These are phyloP conservation scores for Discostella pseudostelligera DNA, from an alignment of 108 stramenopile genomes.

Conservation along the genomic window DNA sequence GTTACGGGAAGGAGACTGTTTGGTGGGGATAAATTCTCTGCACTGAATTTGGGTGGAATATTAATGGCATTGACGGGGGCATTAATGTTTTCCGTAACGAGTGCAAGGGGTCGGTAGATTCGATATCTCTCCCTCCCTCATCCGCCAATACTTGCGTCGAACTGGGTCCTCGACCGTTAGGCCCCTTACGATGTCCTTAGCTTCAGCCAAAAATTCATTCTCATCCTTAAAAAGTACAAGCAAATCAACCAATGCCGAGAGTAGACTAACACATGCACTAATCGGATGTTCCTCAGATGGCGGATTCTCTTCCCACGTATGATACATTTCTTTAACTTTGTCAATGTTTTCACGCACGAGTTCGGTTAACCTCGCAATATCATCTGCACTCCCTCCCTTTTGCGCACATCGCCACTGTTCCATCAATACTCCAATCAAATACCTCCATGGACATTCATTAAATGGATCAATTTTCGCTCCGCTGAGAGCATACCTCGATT, in stretches of 20 bases:
- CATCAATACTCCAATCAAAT: conserved; percentile 67
- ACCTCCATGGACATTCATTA: conserved; percentile 88
- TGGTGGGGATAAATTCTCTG: conserved; percentile 61
- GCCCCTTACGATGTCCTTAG: conserved; percentile 39
- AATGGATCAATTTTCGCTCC: conserved; percentile 69
- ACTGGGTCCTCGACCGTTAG: conserved; percentile 58
- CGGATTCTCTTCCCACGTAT: conserved; percentile 29
- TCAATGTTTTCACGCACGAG: conserved; percentile 27
- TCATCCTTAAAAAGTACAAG: conserved; percentile 55
- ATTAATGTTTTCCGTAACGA: conserved; percentile 56
- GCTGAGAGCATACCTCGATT: conserved; percentile 64
- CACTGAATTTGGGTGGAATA: conserved; percentile 60
- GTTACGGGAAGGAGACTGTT: conserved; percentile 61
- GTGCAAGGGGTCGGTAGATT: conserved; percentile 19
- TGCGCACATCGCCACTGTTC: conserved; percentile 62
- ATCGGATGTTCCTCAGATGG: conserved; percentile 12
- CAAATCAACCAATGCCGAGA: conserved; percentile 71
- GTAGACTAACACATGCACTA: conserved; percentile 50
- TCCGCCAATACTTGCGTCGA: conserved; percentile 78
- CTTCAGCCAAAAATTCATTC: conserved; percentile 45
- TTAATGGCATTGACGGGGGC: conserved; percentile 64
- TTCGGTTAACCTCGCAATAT: conserved; percentile 11
- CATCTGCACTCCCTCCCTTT: conserved; percentile 13
- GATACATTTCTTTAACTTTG: conserved; percentile 41
- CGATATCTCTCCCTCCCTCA: conserved; percentile 41